Evolutionary conservation across 768 basidiomycete genomes (phyloP).

Genomic region (Russula sp.): DNA sequence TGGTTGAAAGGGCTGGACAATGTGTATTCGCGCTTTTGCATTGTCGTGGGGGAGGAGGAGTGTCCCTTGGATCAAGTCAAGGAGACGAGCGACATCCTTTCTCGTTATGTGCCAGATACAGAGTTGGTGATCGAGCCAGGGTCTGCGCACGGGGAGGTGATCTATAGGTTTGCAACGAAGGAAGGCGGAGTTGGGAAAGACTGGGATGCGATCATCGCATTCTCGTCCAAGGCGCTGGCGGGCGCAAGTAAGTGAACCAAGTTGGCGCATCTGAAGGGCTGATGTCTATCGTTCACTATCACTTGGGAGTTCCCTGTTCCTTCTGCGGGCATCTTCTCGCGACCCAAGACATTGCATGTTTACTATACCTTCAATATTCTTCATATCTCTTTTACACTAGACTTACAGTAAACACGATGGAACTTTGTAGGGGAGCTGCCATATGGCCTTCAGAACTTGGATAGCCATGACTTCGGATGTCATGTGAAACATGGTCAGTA

Average conservation of each 20-base stretch:
- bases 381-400: background rate
- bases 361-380: background rate
- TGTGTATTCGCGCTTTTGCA: conserved; percentile 1
- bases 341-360: background rate
- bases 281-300: background rate
- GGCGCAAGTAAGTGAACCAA: background rate
- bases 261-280: background rate
- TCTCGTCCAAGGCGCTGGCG: background rate
- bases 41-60: conserved; percentile 8
- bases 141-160: conserved; percentile 9
- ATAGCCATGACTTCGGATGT: no score
- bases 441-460: no score
- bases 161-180: conserved; percentile 1
- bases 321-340: no score
- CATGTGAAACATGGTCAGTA: no score
- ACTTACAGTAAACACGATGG: background rate
- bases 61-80: conserved; percentile 1
- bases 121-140: conserved; percentile 3
- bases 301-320: background rate
- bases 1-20: conserved; percentile 15
- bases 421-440: background rate
- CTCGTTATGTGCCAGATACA: conserved; percentile 3
- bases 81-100: background rate
- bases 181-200: conserved; percentile 12
- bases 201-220: background rate